Conservation (phyloP, 139 green algal genomes). For the Coccomyxa sp. region DNA sequence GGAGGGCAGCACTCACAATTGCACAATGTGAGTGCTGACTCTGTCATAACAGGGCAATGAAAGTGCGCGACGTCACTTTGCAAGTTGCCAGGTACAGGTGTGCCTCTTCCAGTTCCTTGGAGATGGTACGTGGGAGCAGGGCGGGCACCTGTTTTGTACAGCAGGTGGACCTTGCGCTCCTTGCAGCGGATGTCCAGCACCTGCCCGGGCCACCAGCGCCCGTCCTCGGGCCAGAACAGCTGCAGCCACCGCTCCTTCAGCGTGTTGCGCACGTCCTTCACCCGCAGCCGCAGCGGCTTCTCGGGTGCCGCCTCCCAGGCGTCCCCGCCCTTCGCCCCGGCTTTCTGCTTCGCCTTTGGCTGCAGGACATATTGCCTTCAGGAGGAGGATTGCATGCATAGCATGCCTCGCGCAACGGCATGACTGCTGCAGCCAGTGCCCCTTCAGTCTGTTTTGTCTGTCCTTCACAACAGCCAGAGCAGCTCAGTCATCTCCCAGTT, state of each 20-base stretch:
- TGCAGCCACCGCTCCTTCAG: conserved; percentile 30
- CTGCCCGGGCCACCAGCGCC: conserved; percentile 31
- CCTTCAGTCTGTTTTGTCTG: no score
- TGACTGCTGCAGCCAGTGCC: no score
- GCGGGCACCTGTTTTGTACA: conserved; percentile 35
- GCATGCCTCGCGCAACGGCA: no score
- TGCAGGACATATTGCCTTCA: no score
- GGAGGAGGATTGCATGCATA: no score
- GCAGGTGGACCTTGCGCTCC: conserved; percentile 7
- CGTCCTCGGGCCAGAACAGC: conserved; percentile 31
- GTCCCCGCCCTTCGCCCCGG: background rate
- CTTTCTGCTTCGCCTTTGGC: background rate
- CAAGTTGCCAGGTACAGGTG: no score
- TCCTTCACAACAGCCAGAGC: no score
- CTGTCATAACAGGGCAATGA: no score
- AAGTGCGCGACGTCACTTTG: no score
- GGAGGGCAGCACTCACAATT: background rate
- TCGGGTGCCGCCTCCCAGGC: conserved; percentile 12
- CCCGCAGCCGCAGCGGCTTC: conserved; percentile 19
- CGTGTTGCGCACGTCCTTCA: conserved; percentile 17
- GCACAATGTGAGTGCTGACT: background rate
- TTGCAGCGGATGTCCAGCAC: conserved; percentile 14
- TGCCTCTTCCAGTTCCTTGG: no score
- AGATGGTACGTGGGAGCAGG: background rate
- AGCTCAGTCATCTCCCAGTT: no score